phyloP scores from a whole-genome alignment of 2,329 filamentous ascomycete species.

The Biscogniauxia marginata region DNA sequence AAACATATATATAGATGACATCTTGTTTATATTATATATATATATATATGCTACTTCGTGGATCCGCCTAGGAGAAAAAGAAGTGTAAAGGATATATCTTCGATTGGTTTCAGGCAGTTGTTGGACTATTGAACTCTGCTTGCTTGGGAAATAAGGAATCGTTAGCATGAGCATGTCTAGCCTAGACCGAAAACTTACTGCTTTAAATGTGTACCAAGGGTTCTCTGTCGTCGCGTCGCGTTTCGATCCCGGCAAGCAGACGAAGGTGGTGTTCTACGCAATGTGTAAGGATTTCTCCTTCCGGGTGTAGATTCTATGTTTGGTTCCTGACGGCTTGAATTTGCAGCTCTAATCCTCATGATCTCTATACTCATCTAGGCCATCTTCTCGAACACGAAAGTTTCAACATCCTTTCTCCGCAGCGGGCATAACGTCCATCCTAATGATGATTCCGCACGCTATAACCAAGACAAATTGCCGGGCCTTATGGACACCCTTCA shows the following conservation, averaged over 20 bases:
- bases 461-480: conserved; percentile 10
- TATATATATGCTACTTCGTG: too few species aligned
- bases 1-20: too few species aligned
- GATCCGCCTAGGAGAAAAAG: too few species aligned
- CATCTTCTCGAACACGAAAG: conserved; percentile 43
- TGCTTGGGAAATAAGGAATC: too few species aligned
- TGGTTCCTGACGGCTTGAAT: not conserved
- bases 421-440: conserved; percentile 23
- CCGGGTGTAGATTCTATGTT: not conserved
- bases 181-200: too few species aligned
- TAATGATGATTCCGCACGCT: conserved; percentile 24
- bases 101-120: too few species aligned
- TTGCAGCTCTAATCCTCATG: conserved; percentile 43
- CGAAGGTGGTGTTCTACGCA: conserved; percentile 34
- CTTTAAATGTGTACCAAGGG: conserved; percentile 60
- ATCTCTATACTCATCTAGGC: conserved; percentile 50
- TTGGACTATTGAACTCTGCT: too few species aligned
- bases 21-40: too few species aligned
- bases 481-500: conserved; percentile 24
- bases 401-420: conserved; percentile 21
- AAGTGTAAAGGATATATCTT: too few species aligned
- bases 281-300: conserved; percentile 34
- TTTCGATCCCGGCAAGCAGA: conserved; percentile 38
- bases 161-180: conserved; percentile 60
- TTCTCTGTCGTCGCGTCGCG: conserved; percentile 57